Base-by-base conservation (phyloP, 805 yeast genomes). In the Metschnikowia corniflorae region DNA sequence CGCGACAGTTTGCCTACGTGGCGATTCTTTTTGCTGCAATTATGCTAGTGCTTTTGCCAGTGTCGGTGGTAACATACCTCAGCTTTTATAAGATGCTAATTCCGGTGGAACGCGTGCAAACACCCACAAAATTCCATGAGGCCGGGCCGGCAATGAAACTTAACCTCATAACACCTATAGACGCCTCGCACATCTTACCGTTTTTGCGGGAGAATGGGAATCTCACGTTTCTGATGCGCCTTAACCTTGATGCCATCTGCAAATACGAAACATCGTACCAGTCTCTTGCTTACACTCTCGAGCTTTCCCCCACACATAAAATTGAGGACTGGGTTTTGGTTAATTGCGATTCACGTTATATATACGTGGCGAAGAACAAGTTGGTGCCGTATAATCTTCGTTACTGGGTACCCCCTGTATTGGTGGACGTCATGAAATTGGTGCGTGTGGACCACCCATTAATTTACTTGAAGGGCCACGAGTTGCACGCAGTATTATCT, bases 331-430 rank as follows among this genome's bases (percentile, higher is more conserved):
- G 48, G 27, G 35, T 55, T 22, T 20, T 52, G 14, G 35, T 51
- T 23, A 46, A 58, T 33, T 66, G 73, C 45, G 65, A 61, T 38
- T 45, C 62, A 16, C 43, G 60, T 7, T 44, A 39, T 31, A 43
- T 63, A 16, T 60, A 61, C 46, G 51, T 51, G 19, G 40, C 37
- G 12, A 60, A 61, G 37, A 68, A 68, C 45, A 27, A 39, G 43
- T 36, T 57, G 20, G 45, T 68, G 8, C 72, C 73, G 0, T 66
- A 57, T 46, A 57, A 60, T 38, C 50, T 63, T 28, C 51, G 63
- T 33, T 55, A 53, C 40, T 66, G 68, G 67, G 53, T 55, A 5
- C 62, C 69, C 1, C 73, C 73, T 0, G 26, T 54, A 0, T 26
- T 61, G 18, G 56, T 57, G 9, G 46, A 57, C 31, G 44, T 46